Evolutionary conservation across 306 rosid genomes (phyloP).

Genomic region (Vicia sativa): DNA sequence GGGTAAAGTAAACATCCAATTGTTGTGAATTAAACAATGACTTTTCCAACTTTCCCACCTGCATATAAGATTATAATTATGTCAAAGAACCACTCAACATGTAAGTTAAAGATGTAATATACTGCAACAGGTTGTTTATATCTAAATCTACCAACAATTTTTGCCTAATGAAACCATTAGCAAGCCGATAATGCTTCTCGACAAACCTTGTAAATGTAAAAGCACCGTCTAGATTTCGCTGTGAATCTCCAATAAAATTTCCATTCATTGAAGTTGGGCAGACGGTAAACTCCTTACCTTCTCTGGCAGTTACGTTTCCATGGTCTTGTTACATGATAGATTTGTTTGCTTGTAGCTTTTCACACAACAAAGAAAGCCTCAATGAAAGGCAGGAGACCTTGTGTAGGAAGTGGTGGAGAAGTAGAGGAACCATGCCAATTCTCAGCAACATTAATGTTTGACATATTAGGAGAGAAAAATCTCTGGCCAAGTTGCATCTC

Average conservation of each 20-base stretch:
- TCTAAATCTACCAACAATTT: slow-evolving; percentile 87
- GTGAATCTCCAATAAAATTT: slow-evolving; percentile 58
- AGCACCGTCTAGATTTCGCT: slow-evolving; percentile 70
- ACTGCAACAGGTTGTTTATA: background rate
- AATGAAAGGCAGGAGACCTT: slow-evolving; percentile 89
- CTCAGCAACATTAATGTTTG: slow-evolving; percentile 67
- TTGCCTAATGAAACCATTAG: slow-evolving; percentile 94
- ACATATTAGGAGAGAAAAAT: slow-evolving; percentile 56
- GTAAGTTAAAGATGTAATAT: slow-evolving; percentile 10
- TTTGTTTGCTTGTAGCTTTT: slow-evolving; percentile 82
- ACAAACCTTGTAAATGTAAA: slow-evolving; percentile 87
- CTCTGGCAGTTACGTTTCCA: slow-evolving; percentile 75
- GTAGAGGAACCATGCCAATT: slow-evolving; percentile 79
- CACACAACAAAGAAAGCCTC: too few species aligned
- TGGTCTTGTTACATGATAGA: slow-evolving; percentile 68
- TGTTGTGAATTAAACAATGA: slow-evolving; percentile 94
- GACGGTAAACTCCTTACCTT: slow-evolving; percentile 86
- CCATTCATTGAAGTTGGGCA: slow-evolving; percentile 53
- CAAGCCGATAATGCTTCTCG: slow-evolving; percentile 93
- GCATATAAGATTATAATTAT: slow-evolving; percentile 42
- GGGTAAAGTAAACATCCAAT: slow-evolving; percentile 96
- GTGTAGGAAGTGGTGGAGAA: slow-evolving; percentile 95
- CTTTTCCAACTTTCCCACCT: slow-evolving; percentile 99
- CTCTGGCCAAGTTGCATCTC: slow-evolving; percentile 85
- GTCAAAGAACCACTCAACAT: slow-evolving; percentile 29